Percentiles rank a stretch among this genome's conserved stretches.
phyloP scores from a whole-genome alignment of 495 filamentous ascomycete genomes.

The Podospora tetraspora region DNA sequence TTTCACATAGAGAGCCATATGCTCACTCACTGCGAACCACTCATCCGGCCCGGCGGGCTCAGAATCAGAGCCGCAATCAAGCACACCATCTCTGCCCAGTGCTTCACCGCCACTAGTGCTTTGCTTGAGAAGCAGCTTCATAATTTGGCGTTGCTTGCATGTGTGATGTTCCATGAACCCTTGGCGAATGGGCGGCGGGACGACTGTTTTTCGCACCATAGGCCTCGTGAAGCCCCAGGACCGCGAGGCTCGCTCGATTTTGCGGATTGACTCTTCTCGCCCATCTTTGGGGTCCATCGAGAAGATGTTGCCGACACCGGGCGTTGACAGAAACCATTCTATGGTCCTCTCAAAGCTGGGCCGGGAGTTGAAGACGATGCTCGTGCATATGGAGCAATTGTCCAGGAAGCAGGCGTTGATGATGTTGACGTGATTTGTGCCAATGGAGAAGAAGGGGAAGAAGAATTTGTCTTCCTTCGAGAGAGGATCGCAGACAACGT shows the following conservation, averaged over 20 bases:
- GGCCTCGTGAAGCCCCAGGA: conserved; percentile 21
- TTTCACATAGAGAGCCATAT: not conserved
- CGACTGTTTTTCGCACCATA: conserved; percentile 8
- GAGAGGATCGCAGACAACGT: conserved; percentile 7
- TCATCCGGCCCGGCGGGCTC: not conserved
- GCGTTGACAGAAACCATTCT: conserved; percentile 30
- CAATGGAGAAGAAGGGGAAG: conserved; percentile 38
- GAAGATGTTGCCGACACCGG: conserved; percentile 21
- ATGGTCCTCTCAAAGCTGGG: conserved; percentile 23
- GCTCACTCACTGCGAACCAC: not conserved
- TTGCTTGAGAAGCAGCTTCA: not conserved
- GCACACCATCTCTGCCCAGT: not conserved
- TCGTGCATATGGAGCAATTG: conserved; percentile 22
- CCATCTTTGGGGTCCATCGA: conserved; percentile 6
- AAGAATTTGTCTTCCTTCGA: conserved; percentile 32
- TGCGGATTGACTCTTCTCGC: conserved; percentile 22
- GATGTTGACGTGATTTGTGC: conserved; percentile 31
- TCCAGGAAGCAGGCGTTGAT: conserved; percentile 44
- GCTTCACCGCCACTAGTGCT: not conserved
- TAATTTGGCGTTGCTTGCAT: not conserved
- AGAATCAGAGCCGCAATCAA: not conserved
- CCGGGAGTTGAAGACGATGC: conserved; percentile 28
- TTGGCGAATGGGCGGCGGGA: not conserved
- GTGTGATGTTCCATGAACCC: not conserved
- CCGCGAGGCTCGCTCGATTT: conserved; percentile 23